Percentiles rank a stretch among this genome's conserved stretches.
Conservation (phyloP, 2,329 filamentous ascomycete genomes). For the Dothiorella sarmentorum region DNA sequence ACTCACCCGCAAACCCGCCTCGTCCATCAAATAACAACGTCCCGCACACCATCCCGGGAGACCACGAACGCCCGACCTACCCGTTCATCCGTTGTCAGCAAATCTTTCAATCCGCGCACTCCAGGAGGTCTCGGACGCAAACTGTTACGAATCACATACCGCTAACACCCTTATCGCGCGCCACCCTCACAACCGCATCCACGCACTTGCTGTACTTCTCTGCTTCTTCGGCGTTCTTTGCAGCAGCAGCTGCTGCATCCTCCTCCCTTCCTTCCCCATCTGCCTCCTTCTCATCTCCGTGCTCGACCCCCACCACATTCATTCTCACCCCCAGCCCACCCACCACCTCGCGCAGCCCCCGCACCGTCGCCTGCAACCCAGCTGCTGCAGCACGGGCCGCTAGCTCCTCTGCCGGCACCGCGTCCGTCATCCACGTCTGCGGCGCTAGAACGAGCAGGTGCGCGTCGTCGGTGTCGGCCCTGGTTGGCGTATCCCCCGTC, state of each 20-base stretch:
- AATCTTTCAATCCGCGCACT: no score
- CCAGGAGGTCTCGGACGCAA: no score
- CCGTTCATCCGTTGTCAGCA: no score
- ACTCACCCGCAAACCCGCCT: no score
- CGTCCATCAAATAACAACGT: no score
- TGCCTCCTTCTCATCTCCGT: slow-evolving; percentile 16
- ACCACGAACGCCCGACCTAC: no score
- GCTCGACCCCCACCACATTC: slow-evolving; percentile 18
- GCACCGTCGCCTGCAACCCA: slow-evolving; percentile 22
- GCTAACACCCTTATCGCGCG: slow-evolving; percentile 21
- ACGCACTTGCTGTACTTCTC: neutral
- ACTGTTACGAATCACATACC: no score
- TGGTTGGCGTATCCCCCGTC: slow-evolving; percentile 18
- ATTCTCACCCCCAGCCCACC: neutral
- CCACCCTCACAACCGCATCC: slow-evolving; percentile 19
- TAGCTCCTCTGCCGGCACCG: neutral
- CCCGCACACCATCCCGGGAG: no score
- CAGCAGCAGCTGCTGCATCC: neutral
- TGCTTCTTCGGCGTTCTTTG: neutral
- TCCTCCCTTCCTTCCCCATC: neutral
- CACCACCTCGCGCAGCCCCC: neutral
- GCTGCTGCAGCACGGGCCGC: slow-evolving; percentile 24
- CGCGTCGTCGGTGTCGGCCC: no score
- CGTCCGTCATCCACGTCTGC: slow-evolving; percentile 15
- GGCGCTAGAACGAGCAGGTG: slow-evolving; percentile 17